A percentile compares a stretch with the other conserved stretches of the same genome.
phyloP scores from a whole-genome alignment of 352 stramenopile species.

The Globisporangium spiculum region DNA sequence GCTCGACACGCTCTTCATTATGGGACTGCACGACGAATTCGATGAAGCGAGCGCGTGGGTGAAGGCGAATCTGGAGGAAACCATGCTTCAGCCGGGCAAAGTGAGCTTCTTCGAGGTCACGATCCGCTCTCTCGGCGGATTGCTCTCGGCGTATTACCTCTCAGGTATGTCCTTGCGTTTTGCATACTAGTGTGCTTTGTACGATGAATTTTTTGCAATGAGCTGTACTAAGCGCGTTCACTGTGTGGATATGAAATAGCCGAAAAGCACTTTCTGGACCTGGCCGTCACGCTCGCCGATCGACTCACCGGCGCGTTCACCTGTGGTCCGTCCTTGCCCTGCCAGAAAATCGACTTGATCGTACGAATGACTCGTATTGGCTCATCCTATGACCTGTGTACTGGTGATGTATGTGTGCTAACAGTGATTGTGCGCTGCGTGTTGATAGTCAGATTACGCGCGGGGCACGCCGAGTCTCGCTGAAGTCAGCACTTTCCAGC shows the following conservation, averaged over 20 bases:
- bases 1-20: slow-evolving; percentile 67
- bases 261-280: slow-evolving; percentile 40
- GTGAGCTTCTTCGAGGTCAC: slow-evolving; percentile 69
- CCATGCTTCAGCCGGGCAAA: slow-evolving; percentile 29
- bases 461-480: slow-evolving; percentile 30
- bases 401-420: not conserved
- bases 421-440: not conserved
- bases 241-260: slow-evolving; percentile 10
- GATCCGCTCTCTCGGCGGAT: slow-evolving; percentile 51
- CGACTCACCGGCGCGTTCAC: slow-evolving; percentile 33
- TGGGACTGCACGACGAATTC: slow-evolving; percentile 62
- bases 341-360: slow-evolving; percentile 34
- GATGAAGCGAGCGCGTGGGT: slow-evolving; percentile 55
- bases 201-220: not conserved
- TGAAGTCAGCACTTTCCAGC: slow-evolving; percentile 53
- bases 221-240: not conserved
- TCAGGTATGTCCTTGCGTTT: slow-evolving; percentile 25
- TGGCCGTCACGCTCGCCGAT: slow-evolving; percentile 36
- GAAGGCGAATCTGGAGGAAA: slow-evolving; percentile 34
- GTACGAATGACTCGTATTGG: slow-evolving; percentile 14
- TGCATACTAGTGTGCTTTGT: not conserved
- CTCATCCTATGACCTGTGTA: not conserved
- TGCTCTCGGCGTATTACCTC: slow-evolving; percentile 54
- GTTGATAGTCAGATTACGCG: not conserved
- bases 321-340: slow-evolving; percentile 35